A percentile compares a stretch with the other conserved stretches of the same genome.
Conservation (phyloP, 257 asterid genomes). For the Solanum chmielewskii region DNA sequence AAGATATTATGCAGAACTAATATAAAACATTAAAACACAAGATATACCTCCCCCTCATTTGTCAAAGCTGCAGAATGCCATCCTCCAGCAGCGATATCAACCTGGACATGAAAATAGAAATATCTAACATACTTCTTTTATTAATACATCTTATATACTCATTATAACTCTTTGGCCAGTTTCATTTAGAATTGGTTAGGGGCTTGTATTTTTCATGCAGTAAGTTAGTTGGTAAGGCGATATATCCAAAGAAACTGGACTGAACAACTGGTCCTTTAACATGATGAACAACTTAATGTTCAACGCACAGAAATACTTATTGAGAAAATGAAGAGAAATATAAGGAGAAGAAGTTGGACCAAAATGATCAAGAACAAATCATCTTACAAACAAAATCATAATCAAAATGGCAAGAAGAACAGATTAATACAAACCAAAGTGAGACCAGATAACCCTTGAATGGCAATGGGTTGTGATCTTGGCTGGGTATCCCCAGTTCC, state of each 20-base stretch:
- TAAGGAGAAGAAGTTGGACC: not conserved
- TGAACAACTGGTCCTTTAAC: not conserved
- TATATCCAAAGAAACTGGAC: not conserved
- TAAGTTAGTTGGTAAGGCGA: not conserved
- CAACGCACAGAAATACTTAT: not conserved
- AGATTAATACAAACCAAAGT: slow-evolving; percentile 51
- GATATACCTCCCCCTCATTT: slow-evolving; percentile 78
- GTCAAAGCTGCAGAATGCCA: slow-evolving; percentile 99
- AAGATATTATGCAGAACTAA: not conserved
- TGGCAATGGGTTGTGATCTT: slow-evolving; percentile 88
- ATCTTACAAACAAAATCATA: not conserved
- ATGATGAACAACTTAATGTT: not conserved
- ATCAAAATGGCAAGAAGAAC: not conserved
- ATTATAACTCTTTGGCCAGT: not conserved
- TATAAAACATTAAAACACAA: not conserved
- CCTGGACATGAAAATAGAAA: slow-evolving; percentile 36
- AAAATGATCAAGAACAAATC: not conserved
- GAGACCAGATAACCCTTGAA: slow-evolving; percentile 76
- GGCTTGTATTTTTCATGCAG: not conserved
- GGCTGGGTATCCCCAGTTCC: slow-evolving; percentile 99
- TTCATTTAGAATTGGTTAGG: not conserved
- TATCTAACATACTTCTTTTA: not conserved
- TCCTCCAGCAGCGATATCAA: slow-evolving; percentile 98
- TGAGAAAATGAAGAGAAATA: not conserved
- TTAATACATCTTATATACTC: not conserved